These are phyloP conservation scores for Quercus suber DNA, from an alignment of 306 rosid species.

Conservation along the genomic window DNA sequence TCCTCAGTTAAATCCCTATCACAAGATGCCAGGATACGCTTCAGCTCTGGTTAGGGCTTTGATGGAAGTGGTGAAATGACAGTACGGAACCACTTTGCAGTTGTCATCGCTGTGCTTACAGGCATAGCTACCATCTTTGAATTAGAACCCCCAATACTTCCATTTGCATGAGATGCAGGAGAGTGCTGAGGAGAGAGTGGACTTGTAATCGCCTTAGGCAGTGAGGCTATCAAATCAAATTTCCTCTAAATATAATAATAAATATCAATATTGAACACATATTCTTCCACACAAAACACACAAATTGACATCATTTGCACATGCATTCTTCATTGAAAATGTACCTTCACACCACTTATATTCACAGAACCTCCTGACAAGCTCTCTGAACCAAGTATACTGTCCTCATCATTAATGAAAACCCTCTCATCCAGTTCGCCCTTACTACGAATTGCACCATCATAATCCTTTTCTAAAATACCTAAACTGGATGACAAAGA, in stretches of 20 bases:
- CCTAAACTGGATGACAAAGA: slow-evolving; percentile 56
- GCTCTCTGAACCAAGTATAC: too few relatives aligned
- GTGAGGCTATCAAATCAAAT: slow-evolving; percentile 70
- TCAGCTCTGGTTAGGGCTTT: slow-evolving; percentile 78
- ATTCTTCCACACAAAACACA: background rate
- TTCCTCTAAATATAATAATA: slow-evolving; percentile 59
- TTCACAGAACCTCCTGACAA: slow-evolving; percentile 54
- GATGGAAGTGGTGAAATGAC: slow-evolving; percentile 84
- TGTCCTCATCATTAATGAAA: slow-evolving; percentile 76
- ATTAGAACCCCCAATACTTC: slow-evolving; percentile 40
- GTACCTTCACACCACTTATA: slow-evolving; percentile 74
- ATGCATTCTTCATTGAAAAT: slow-evolving; percentile 4
- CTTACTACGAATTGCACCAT: slow-evolving; percentile 53
- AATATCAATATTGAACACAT: slow-evolving; percentile 13
- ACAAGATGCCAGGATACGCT: slow-evolving; percentile 71
- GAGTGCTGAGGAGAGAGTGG: slow-evolving; percentile 79
- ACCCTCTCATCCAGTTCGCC: slow-evolving; percentile 89
- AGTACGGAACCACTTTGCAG: slow-evolving; percentile 98
- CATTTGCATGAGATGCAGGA: slow-evolving; percentile 66
- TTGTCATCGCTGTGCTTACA: slow-evolving; percentile 97
- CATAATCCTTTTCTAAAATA: slow-evolving; percentile 76
- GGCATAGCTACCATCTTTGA: slow-evolving; percentile 84
- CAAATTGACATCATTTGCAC: background rate
- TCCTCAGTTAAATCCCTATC: slow-evolving; percentile 77
- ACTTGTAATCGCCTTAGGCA: slow-evolving; percentile 64